Conservation (phyloP, 106 monocot genomes). For the Alisma plantagoaquatica region DNA sequence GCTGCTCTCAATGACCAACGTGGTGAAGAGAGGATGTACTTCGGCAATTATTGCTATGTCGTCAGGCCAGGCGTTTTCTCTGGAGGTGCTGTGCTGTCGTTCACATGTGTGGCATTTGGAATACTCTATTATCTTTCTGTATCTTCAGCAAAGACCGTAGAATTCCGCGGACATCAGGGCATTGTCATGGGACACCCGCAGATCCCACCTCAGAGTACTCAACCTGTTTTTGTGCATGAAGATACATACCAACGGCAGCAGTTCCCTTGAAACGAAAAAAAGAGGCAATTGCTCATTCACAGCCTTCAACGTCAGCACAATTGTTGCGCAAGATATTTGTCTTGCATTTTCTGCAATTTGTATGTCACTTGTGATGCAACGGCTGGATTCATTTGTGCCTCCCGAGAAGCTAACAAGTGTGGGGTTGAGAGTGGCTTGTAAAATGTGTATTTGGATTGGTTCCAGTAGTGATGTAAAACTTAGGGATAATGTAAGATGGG, state of each 20-base stretch:
- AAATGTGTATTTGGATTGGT: too few species aligned
- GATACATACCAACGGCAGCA: conserved; percentile 50
- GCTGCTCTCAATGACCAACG: conserved; percentile 62
- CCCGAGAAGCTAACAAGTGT: too few species aligned
- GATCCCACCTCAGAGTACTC: conserved; percentile 47
- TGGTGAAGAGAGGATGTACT: conserved; percentile 40
- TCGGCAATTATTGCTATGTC: conserved; percentile 61
- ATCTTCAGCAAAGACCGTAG: conserved; percentile 14
- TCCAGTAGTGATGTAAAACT: too few species aligned
- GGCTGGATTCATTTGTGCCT: too few species aligned
- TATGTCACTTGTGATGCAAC: too few species aligned
- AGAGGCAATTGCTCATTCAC: too few species aligned
- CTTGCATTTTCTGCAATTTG: too few species aligned
- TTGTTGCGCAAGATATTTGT: too few species aligned
- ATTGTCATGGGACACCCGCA: conserved; percentile 63
- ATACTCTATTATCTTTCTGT: conserved; percentile 44
- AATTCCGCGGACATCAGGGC: conserved; percentile 31
- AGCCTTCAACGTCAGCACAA: too few species aligned
- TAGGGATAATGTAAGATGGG: too few species aligned
- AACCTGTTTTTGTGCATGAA: conserved; percentile 58
- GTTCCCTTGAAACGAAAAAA: conserved; percentile 22
- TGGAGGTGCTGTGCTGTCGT: conserved; percentile 43
- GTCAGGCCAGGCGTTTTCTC: conserved; percentile 77
- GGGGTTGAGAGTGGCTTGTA: too few species aligned
- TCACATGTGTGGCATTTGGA: conserved; percentile 39